These are phyloP conservation scores for Diutina sp. DNA, from an alignment of 1,139 yeast genomes.

Conservation along the genomic window DNA sequence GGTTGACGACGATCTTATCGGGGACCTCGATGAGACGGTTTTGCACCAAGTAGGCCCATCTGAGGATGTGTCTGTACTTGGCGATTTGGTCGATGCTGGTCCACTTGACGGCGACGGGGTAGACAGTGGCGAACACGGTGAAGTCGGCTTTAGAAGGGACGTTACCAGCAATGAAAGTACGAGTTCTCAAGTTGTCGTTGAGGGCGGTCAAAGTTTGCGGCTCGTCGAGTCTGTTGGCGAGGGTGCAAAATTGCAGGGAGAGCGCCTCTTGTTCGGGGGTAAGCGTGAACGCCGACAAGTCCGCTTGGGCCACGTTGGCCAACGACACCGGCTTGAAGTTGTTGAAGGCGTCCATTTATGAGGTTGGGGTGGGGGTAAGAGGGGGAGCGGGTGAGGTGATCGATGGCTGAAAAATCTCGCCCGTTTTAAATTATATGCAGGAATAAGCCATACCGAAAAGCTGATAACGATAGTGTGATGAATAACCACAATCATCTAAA, in stretches of 20 bases:
- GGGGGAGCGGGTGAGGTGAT: neutral
- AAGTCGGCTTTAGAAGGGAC: constrained; percentile 58
- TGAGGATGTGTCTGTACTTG: constrained; percentile 62
- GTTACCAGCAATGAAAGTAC: constrained; percentile 60
- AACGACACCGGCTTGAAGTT: constrained; percentile 8
- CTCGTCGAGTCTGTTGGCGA: constrained; percentile 37
- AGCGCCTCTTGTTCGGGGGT: constrained; percentile 51
- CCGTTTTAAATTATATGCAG: neutral
- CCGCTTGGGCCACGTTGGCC: neutral
- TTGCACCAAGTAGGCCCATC: constrained; percentile 89
- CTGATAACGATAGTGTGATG: neutral
- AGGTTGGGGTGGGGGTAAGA: neutral
- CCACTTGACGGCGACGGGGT: constrained; percentile 49
- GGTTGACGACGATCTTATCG: constrained; percentile 42
- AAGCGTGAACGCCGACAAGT: constrained; percentile 1
- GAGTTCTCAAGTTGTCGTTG: constrained; percentile 55
- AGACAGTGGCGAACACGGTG: constrained; percentile 49
- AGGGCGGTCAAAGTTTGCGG: constrained; percentile 46
- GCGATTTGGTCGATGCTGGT: constrained; percentile 33
- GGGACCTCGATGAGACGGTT: constrained; percentile 45
- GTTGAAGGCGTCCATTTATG: neutral
- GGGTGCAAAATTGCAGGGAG: constrained; percentile 68
- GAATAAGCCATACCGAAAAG: neutral
- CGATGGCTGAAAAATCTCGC: neutral
- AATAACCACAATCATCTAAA: too few species aligned